Evolutionary conservation across 2,329 filamentous ascomycete species (phyloP).

Genomic region (Cladobotryum mycophilum): DNA sequence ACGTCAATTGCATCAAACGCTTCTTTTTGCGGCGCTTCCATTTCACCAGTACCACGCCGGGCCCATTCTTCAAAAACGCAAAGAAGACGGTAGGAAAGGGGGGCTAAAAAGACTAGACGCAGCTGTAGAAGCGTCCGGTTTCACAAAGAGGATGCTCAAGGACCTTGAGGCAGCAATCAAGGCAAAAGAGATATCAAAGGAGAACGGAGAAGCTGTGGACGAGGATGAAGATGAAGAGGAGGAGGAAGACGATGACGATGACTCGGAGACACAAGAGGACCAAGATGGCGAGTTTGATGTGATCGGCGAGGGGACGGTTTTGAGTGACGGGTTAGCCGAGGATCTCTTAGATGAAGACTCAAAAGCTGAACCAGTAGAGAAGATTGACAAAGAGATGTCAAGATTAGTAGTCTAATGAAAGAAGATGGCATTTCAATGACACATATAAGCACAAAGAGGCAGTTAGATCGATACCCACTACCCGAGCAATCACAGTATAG

Average conservation of each 20-base stretch:
- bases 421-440: background rate
- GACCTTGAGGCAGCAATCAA: constrained; percentile 88
- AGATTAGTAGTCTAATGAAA: constrained; percentile 22
- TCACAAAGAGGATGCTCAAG: constrained; percentile 94
- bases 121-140: constrained; percentile 84
- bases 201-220: constrained; percentile 25
- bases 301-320: background rate
- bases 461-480: constrained; percentile 15
- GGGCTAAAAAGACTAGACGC: constrained; percentile 71
- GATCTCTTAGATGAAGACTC: constrained; percentile 1
- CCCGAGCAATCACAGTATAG: too few relatives aligned
- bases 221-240: constrained; percentile 25
- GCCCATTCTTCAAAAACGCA: constrained; percentile 80
- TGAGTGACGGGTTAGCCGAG: background rate
- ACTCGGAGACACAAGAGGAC: background rate
- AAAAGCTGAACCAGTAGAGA: constrained; percentile 6
- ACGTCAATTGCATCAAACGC: constrained; percentile 90
- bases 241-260: constrained; percentile 15
- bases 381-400: constrained; percentile 23
- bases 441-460: too few relatives aligned
- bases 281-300: background rate
- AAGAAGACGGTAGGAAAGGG: constrained; percentile 65
- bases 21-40: constrained; percentile 89
- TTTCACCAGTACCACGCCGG: constrained; percentile 74
- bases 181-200: constrained; percentile 56